Conservation (phyloP, 495 filamentous ascomycete species). For the Trichoderma gamsii region DNA sequence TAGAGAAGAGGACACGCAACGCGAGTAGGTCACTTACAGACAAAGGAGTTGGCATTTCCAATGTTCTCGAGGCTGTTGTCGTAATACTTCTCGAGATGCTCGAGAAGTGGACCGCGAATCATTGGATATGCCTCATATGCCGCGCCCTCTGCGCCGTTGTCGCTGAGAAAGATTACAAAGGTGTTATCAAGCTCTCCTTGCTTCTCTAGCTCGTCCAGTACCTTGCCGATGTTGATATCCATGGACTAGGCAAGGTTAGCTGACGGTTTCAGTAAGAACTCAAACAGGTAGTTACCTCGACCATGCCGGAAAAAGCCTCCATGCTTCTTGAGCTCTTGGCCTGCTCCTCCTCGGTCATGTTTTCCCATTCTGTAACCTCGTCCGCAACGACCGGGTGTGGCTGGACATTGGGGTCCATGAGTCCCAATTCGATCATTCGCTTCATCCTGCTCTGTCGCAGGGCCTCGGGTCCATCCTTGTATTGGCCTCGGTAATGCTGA, state of each 20-base stretch:
- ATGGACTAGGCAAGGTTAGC: slow-evolving; percentile 26
- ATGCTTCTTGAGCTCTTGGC: slow-evolving; percentile 43
- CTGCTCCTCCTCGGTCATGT: not conserved
- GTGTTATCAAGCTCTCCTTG: slow-evolving; percentile 59
- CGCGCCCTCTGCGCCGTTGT: slow-evolving; percentile 62
- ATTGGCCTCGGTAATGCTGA: not conserved
- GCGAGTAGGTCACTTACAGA: slow-evolving; percentile 26
- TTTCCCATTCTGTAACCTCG: not conserved
- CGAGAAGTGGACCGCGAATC: slow-evolving; percentile 32
- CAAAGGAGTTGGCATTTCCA: slow-evolving; percentile 55
- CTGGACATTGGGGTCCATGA: not conserved
- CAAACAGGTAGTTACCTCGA: slow-evolving; percentile 34
- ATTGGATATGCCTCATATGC: slow-evolving; percentile 55
- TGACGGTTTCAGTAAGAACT: too few species aligned
- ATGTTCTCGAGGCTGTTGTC: slow-evolving; percentile 57
- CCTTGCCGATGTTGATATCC: slow-evolving; percentile 54
- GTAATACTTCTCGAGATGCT: slow-evolving; percentile 53
- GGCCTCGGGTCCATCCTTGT: not conserved
- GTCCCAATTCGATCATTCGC: not conserved
- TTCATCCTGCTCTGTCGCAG: not conserved
- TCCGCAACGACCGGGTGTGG: not conserved
- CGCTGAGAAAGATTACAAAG: slow-evolving; percentile 57
- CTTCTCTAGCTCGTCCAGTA: slow-evolving; percentile 48
- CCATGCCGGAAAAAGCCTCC: slow-evolving; percentile 59
- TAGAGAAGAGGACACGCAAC: too few species aligned